Base-by-base conservation (phyloP, 2,329 filamentous ascomycete genomes). In the Trichophyton mentagrophytes region DNA sequence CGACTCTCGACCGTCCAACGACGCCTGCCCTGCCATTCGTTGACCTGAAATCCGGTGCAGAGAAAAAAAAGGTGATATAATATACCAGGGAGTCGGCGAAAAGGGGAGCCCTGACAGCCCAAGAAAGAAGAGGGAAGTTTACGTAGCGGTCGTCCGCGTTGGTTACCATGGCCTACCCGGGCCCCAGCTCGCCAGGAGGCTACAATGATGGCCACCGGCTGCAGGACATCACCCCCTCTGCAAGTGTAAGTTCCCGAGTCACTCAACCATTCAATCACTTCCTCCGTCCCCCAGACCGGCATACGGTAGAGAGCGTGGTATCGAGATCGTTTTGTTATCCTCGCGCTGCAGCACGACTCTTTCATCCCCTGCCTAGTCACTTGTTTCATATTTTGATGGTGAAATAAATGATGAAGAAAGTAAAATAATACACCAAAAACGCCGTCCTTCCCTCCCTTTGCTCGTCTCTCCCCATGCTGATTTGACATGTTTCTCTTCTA, bases 181-280 rank as follows among this genome's bases (percentile, higher is more conserved):
- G 82, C 71, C 74, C 77, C 69, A 79, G 80, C 63, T 76, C 78
- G 71, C 76, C 73, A 64, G 78, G 82, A 65, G 81, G 81, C 61
- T 86, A 84, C 66, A 78, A 82, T 62, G 81, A 83, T 61, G 80
- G 83, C 67, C 85, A 89, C 71, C 80, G 79, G 62, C 74, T 89
- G 69, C 84, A 88, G 70, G 85, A 89, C 69, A 78, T 89, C 38
- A 81, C 83, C 22, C 20, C 47, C 64, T 72, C 79, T 62, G 80
- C 80, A 62, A 79, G 77, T 69, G 86, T 88, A 79, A 77, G 84
- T 77, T 25, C 27, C 33, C 9, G 11, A 38, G 9, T 38, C 33
- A 11, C 15, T n/a, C 20, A 33, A 53, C 27, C 6, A 30, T 22
- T 22, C 22, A 22, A 22, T n/a, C 11, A 53, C n/a, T 25, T 13